Conservation (phyloP, 2,329 filamentous ascomycete species). For the Alternaria angustiovoidea region DNA sequence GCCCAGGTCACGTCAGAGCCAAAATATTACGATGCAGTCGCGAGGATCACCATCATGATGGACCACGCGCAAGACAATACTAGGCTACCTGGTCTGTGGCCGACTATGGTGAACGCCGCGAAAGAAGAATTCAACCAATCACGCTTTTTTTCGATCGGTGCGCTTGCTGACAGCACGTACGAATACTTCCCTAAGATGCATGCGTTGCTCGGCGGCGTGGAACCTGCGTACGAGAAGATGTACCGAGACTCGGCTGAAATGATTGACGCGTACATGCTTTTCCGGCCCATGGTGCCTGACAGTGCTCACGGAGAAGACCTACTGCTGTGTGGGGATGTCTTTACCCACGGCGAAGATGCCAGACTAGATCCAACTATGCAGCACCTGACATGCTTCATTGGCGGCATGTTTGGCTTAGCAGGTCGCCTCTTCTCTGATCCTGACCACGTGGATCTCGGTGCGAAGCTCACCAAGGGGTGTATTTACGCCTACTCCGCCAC, state of each 20-base stretch:
- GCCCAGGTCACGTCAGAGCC: constrained; percentile 46
- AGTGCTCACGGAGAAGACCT: constrained; percentile 34
- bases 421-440: constrained; percentile 63
- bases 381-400: constrained; percentile 68
- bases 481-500: constrained; percentile 67
- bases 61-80: constrained; percentile 43
- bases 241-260: constrained; percentile 62
- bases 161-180: constrained; percentile 49
- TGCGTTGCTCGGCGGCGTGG: constrained; percentile 51
- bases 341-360: constrained; percentile 21
- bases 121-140: constrained; percentile 38
- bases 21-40: constrained; percentile 51
- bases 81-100: constrained; percentile 48
- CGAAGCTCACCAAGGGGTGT: constrained; percentile 67
- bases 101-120: constrained; percentile 51
- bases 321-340: constrained; percentile 49
- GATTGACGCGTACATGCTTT: constrained; percentile 59
- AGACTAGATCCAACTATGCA: constrained; percentile 59
- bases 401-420: constrained; percentile 68
- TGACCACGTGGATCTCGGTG: constrained; percentile 63
- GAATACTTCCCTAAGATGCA: constrained; percentile 51
- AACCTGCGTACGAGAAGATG: constrained; percentile 59
- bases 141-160: constrained; percentile 46
- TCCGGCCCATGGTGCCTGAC: constrained; percentile 54
- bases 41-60: constrained; percentile 43